Evolutionary conservation across 768 basidiomycete species (phyloP).

Genomic region (Thelephora ganbajun): DNA sequence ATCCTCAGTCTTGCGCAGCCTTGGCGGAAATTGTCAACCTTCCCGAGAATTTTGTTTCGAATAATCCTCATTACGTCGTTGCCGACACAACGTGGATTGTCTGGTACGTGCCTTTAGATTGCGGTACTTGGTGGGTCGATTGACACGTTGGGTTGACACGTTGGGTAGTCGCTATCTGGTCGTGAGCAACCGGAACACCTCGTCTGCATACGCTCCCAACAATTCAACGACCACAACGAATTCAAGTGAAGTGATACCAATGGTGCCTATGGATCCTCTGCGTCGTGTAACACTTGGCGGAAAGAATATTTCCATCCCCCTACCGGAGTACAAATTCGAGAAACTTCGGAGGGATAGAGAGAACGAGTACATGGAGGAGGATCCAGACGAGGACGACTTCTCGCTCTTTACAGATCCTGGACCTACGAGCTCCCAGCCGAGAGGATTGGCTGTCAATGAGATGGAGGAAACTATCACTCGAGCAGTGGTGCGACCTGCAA

Average conservation of each 20-base stretch:
- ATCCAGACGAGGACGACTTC: conserved; percentile 36
- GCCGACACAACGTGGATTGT: conserved; percentile 56
- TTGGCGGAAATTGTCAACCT: conserved; percentile 56
- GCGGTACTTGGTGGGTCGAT: background rate
- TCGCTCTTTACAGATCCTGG: conserved; percentile 22
- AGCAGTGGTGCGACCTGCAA: conserved; percentile 4
- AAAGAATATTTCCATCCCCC: conserved; percentile 33
- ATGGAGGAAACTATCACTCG: background rate
- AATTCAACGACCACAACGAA: background rate
- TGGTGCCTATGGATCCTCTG: conserved; percentile 34
- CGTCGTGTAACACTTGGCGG: conserved; percentile 26
- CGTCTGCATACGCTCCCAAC: background rate
- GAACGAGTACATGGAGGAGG: conserved; percentile 26
- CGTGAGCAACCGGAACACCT: conserved; percentile 23
- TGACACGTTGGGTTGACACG: background rate
- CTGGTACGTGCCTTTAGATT: conserved; percentile 28
- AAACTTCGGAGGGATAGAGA: conserved; percentile 28
- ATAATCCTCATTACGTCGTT: conserved; percentile 42
- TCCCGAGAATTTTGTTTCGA: conserved; percentile 38
- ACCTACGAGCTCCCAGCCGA: background rate
- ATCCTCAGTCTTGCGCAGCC: conserved; percentile 36
- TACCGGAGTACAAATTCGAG: conserved; percentile 40
- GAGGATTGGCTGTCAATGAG: background rate
- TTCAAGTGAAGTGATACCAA: conserved; percentile 16
- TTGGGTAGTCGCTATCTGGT: conserved; percentile 44